Base-by-base conservation (phyloP, 108 stramenopile genomes). In the Skeletonema grethae region DNA sequence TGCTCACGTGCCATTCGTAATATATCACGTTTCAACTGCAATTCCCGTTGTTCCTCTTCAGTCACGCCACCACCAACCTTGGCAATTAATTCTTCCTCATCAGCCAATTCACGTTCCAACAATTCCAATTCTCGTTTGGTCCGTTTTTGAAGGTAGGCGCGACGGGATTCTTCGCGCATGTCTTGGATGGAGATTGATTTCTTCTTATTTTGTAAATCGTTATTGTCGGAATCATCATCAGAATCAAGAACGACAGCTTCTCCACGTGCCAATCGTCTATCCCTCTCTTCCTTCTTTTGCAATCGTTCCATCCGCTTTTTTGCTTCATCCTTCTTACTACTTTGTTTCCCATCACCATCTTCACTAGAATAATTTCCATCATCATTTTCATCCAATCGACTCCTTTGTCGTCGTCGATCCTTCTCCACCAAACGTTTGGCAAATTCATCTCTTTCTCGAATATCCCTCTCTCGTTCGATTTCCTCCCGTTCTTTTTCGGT, bases 51-150 rank as follows among this genome's bases (percentile, higher is more conserved):
- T 75, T 98, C 98, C 9, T 84, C 76, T 20, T 62, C 81, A 10
- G 97, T 97, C 20, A 98, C 75, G 39, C 81, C 72, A 11, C 76
- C 79, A 7, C 77, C 76, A 1, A 84, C 48, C 11, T 74, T 61
- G 34, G 77, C 75, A 76, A 97, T 97, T 18, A 99, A 77, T 48
- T 97, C 90, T 70, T 98, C 90, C 83, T 99, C 99, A 68, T 99
- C 97, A 61, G 89, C 79, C 41, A 99, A 71, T 66, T 89, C 86
- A 57, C 85, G 83, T 73, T 98, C 86, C 67, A 98, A 69, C 39
- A 99, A 79, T 56, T 82, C 85, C 57, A 98, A 77, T 80, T 98
- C 97, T 43, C 96, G 86, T 63, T 97, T 90, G 58, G 96, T 96
- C 34, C 97, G 84, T 76, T 96, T 97, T 60, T 96, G 92, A 15